These are phyloP conservation scores for Agrostemma githago DNA, from an alignment of 148 eudicot genomes.

Conservation along the genomic window DNA sequence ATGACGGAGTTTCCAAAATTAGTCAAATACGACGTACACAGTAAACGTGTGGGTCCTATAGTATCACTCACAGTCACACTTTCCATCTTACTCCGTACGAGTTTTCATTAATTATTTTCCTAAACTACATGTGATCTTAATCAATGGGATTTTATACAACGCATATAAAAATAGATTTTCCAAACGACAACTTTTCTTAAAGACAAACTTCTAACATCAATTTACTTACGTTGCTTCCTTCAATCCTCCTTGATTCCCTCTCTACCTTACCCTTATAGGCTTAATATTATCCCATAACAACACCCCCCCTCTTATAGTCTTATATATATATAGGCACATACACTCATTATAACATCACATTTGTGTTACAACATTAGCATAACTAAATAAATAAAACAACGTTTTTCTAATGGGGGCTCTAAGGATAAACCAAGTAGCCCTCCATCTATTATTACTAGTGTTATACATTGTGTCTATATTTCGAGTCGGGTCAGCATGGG, in stretches of 20 bases:
- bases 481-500: conserved; percentile 14
- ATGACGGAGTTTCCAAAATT: too few species aligned
- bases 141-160: not conserved
- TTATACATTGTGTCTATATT: not conserved
- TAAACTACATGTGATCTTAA: conserved; percentile 4
- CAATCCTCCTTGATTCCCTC: conserved; percentile 16
- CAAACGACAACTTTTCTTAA: not conserved
- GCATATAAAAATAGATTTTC: not conserved
- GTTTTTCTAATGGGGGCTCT: not conserved
- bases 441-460: not conserved
- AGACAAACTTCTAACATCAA: not conserved
- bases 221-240: conserved; percentile 5
- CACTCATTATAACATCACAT: not conserved
- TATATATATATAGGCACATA: conserved; percentile 7
- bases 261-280: conserved; percentile 3
- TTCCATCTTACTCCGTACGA: not conserved
- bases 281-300: not conserved
- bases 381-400: not conserved
- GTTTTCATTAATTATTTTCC: not conserved
- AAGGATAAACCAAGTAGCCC: not conserved
- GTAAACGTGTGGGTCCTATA: not conserved
- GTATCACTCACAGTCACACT: not conserved
- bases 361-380: conserved; percentile 1
- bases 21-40: not conserved
- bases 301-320: not conserved